These are phyloP conservation scores for Arxiozyma telluris DNA, from an alignment of 1,139 yeast genomes.

Conservation along the genomic window DNA sequence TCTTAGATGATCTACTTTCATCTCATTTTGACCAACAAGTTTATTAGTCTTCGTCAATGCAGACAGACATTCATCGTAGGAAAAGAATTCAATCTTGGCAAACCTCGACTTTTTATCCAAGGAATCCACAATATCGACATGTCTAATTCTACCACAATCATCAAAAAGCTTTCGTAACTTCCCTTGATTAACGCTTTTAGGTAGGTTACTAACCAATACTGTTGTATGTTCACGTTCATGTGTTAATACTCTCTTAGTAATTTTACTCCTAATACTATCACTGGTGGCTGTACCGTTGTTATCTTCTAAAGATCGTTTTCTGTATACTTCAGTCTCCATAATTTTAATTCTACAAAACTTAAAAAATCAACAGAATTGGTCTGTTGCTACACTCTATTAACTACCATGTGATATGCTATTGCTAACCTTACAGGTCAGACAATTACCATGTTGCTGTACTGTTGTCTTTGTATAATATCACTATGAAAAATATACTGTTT, in stretches of 20 bases:
- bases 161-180: conserved; percentile 39
- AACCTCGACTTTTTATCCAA: conserved; percentile 20
- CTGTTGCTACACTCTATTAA: background rate
- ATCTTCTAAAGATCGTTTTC: conserved; percentile 2
- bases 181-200: conserved; percentile 25
- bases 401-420: background rate
- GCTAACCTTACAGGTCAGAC: background rate
- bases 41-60: conserved; percentile 57
- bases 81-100: conserved; percentile 50
- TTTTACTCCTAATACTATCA: background rate
- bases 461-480: background rate
- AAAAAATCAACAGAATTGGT: too few species aligned
- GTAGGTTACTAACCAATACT: conserved; percentile 26
- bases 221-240: conserved; percentile 22
- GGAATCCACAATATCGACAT: conserved; percentile 30
- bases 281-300: background rate
- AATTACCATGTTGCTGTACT: too few species aligned
- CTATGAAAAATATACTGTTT: too few species aligned
- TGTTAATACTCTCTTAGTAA: background rate
- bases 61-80: conserved; percentile 42
- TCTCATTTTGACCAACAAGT: conserved; percentile 34
- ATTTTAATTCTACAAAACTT: background rate
- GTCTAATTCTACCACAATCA: conserved; percentile 52
- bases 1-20: conserved; percentile 35
- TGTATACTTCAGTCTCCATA: background rate